phyloP scores from a whole-genome alignment of 83 land plant genomes.

The Picea engelmannii region DNA sequence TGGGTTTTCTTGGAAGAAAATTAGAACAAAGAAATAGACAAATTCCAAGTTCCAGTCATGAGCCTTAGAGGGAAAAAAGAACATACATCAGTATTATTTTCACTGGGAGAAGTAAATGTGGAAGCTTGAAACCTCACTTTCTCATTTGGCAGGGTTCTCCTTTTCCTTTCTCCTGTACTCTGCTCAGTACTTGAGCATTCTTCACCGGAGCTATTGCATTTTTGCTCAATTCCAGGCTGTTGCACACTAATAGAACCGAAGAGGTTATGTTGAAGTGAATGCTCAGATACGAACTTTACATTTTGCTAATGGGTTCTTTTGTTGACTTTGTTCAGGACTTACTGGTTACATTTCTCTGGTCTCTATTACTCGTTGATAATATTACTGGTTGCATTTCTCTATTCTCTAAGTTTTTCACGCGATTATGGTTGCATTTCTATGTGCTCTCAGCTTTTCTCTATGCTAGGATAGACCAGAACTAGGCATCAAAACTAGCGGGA shows the following conservation, averaged over 20 bases:
- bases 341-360: too few species aligned
- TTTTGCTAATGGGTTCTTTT: background rate
- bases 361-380: too few species aligned
- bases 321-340: background rate
- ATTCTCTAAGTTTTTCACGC: too few species aligned
- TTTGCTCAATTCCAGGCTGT: background rate
- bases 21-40: background rate
- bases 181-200: slow-evolving; percentile 11
- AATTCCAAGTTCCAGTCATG: background rate
- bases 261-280: background rate
- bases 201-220: background rate
- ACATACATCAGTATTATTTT: background rate
- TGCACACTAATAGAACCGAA: background rate
- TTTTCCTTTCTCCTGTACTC: background rate
- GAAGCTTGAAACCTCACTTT: background rate
- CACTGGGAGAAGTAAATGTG: background rate
- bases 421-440: too few species aligned
- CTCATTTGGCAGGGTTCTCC: background rate
- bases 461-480: too few species aligned
- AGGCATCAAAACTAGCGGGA: too few species aligned
- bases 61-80: background rate
- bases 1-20: background rate
- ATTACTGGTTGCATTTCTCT: too few species aligned
- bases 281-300: slow-evolving; percentile 11
- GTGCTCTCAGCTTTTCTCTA: too few species aligned